phyloP scores from a whole-genome alignment of 2,329 filamentous ascomycete species.

The Verticillium dahliae region DNA sequence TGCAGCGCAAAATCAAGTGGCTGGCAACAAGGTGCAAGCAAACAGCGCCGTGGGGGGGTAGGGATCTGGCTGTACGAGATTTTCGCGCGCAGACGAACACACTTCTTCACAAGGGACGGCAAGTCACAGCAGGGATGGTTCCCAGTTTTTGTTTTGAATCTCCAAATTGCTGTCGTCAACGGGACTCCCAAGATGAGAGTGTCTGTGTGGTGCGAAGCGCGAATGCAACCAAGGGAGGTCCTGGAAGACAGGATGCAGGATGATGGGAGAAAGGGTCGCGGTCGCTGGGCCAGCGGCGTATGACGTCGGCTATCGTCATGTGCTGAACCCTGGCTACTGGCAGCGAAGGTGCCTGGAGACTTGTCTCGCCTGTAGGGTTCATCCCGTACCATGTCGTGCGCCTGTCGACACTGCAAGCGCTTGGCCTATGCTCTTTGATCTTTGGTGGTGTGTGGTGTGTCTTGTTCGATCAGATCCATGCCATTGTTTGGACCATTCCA shows the following conservation, averaged over 20 bases:
- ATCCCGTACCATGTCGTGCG: neutral
- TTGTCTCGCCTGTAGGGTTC: neutral
- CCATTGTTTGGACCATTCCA: neutral
- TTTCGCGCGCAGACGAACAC: neutral
- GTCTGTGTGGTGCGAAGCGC: no score
- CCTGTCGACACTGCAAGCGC: neutral
- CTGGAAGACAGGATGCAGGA: neutral
- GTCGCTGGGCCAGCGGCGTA: neutral
- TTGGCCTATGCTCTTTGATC: neutral
- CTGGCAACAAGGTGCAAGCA: neutral
- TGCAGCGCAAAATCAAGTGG: conserved; percentile 4
- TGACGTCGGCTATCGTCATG: conserved; percentile 7
- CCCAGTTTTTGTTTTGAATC: conserved; percentile 11
- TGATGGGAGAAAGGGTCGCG: neutral
- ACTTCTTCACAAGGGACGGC: neutral
- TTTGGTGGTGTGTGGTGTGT: no score
- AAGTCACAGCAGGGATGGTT: conserved; percentile 9
- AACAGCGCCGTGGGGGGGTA: neutral
- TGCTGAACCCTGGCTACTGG: neutral
- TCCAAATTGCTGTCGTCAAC: neutral
- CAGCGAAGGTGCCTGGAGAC: no score
- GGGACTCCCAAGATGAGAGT: neutral
- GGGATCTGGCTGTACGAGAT: neutral
- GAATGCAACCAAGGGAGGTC: neutral
- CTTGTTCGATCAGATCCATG: neutral